Conservation (phyloP, 2,329 filamentous ascomycete genomes). For the Endothia cerciana region DNA sequence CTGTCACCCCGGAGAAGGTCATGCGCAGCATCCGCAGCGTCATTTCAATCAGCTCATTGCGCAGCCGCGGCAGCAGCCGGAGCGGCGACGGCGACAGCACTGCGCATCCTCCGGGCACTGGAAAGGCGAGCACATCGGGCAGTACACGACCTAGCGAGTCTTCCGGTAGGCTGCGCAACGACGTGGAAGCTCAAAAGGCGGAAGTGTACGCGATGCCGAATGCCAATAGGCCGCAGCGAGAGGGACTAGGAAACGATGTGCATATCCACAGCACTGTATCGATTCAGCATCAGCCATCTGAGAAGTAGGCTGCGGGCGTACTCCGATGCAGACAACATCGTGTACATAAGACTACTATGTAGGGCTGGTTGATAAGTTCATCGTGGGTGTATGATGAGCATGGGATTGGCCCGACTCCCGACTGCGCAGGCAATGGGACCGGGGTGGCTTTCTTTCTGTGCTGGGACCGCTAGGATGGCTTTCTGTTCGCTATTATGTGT, state of each 20-base stretch:
- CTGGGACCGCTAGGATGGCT: neutral
- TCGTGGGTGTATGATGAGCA: neutral
- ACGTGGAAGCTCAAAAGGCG: neutral
- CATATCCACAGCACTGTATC: neutral
- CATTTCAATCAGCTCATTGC: constrained; percentile 24
- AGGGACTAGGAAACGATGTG: neutral
- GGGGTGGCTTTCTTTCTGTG: neutral
- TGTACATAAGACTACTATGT: neutral
- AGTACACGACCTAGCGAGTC: neutral
- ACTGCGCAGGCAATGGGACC: neutral
- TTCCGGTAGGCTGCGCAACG: neutral
- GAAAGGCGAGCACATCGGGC: neutral
- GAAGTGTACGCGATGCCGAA: neutral
- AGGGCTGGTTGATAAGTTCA: neutral
- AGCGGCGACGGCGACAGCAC: neutral
- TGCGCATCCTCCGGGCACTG: too few species aligned
- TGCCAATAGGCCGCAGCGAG: neutral
- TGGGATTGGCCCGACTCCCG: neutral
- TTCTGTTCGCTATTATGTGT: neutral
- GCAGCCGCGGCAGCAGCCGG: constrained; percentile 17
- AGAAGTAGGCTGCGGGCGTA: neutral
- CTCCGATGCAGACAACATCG: neutral
- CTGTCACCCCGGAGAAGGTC: constrained; percentile 25
- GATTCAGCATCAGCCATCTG: constrained; percentile 1
- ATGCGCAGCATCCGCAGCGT: constrained; percentile 27